Evolutionary conservation across 768 basidiomycete genomes (phyloP), one percentile per base, ranked within the genome.

Genomic region (Boletus sp.): DNA sequence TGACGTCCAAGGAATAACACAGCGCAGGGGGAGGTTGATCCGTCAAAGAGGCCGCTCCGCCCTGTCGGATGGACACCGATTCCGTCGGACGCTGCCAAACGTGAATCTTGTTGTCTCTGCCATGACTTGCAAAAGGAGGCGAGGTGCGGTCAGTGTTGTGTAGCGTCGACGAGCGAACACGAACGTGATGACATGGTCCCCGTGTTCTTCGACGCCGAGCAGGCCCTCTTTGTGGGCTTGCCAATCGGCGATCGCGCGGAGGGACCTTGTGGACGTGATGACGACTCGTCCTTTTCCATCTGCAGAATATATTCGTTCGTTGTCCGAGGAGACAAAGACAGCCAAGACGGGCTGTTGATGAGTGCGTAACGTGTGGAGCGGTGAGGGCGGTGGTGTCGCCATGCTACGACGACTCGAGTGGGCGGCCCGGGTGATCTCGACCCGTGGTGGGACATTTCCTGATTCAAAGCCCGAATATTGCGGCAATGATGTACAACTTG

Each of bases 261-360:
- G 77, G 1, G 85, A 83, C 29, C 82, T 77, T 3, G 94, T 86
- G 42, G 91, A 90, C 4, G 89, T 91, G 55, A 90, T 74, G 5
- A 86, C 81, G 24, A 94, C 84, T n/a, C 75, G 80, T 3, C 96
- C 96, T 17, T 85, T 80, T 6, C 80, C 75, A 64, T 98, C 96
- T 4, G 89, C 94, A 7, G 95, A 92, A 73, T 93, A 95, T 6
- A 98, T 74, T 17, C 90, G 77, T 59, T 89, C 83, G 66, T 93
- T 92, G 67, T 90, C 83, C 4, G 75, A 61, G 1, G 92, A 91
- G 64, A 93, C 75, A 44, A 73, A 77, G 36, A 95, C 53, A 0
- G 82, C 74, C 52, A 75, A 82, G 51, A 96, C 72, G 15, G 87
- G 80, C 5, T 83, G 75, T 0, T 79, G 75, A 67, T 98, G 95